Evolutionary conservation across 2,329 filamentous ascomycete species (phyloP).

Genomic region (Trichoderma cornu-damae): DNA sequence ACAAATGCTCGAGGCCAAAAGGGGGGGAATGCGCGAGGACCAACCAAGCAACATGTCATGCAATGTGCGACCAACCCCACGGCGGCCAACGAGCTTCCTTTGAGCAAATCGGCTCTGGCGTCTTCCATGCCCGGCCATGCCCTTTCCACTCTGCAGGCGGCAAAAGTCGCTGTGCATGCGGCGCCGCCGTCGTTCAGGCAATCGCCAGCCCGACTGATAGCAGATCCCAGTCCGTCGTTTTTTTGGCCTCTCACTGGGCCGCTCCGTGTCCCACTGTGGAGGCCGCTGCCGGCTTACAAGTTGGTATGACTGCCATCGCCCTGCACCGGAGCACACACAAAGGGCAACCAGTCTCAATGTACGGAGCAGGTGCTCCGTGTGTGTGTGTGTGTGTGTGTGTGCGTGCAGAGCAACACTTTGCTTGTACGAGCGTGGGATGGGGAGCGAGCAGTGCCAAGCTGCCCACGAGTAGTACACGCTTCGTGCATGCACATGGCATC

Average conservation of each 20-base stretch:
- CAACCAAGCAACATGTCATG: conserved; percentile 8
- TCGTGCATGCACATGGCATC: conserved; percentile 12
- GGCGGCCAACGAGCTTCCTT: conserved; percentile 13
- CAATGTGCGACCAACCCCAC: conserved; percentile 9
- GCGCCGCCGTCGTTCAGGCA: conserved; percentile 12
- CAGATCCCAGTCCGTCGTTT: background rate
- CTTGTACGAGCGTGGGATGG: conserved; percentile 12
- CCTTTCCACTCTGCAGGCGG: conserved; percentile 11
- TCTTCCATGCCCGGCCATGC: conserved; percentile 2
- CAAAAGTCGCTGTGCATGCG: conserved; percentile 14
- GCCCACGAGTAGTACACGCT: conserved; percentile 11
- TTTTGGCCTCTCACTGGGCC: conserved; percentile 8
- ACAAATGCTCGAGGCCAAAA: background rate
- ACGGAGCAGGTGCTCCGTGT: too few relatives aligned
- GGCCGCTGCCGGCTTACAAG: conserved; percentile 12
- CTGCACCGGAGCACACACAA: too few relatives aligned
- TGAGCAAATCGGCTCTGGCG: conserved; percentile 2
- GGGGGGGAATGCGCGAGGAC: background rate
- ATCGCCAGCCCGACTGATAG: conserved; percentile 5
- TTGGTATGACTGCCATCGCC: too few relatives aligned
- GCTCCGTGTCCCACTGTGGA: conserved; percentile 12
- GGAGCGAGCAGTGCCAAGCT: conserved; percentile 11
- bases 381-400: background rate
- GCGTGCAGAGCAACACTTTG: conserved; percentile 4
- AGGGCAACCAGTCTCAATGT: too few relatives aligned